phyloP scores from a whole-genome alignment of 352 stramenopile genomes.

The Phytophthora macrochlamydospora region DNA sequence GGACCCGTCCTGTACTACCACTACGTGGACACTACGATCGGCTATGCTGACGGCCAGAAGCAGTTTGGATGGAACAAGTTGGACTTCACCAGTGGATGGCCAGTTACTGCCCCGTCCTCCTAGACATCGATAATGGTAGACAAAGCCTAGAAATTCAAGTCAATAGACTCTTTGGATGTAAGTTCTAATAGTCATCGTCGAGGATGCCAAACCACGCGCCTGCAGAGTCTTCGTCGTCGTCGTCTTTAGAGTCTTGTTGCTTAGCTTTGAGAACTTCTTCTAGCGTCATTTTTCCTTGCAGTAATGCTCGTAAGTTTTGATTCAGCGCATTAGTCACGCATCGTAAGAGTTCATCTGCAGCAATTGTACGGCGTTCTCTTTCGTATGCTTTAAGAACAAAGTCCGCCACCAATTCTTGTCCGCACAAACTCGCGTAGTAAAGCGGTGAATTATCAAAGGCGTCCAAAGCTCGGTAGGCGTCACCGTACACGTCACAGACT shows the following conservation, averaged over 20 bases:
- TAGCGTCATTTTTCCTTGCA: slow-evolving; percentile 39
- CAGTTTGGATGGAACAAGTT: slow-evolving; percentile 63
- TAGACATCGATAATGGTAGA: background rate
- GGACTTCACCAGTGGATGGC: slow-evolving; percentile 51
- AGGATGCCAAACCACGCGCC: slow-evolving; percentile 29
- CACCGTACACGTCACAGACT: slow-evolving; percentile 22
- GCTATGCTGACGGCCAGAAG: slow-evolving; percentile 53
- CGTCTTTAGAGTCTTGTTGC: background rate
- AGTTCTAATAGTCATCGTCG: background rate
- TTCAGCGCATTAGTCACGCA: slow-evolving; percentile 46
- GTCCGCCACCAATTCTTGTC: slow-evolving; percentile 27
- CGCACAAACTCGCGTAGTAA: slow-evolving; percentile 43
- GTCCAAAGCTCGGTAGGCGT: slow-evolving; percentile 31
- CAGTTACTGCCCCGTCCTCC: slow-evolving; percentile 11
- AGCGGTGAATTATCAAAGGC: slow-evolving; percentile 42
- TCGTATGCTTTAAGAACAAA: slow-evolving; percentile 35
- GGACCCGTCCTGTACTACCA: slow-evolving; percentile 29
- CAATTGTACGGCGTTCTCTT: slow-evolving; percentile 10
- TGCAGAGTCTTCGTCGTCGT: slow-evolving; percentile 12
- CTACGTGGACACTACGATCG: slow-evolving; percentile 42
- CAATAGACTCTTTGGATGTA: background rate
- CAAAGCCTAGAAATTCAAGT: background rate
- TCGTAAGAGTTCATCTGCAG: slow-evolving; percentile 33
- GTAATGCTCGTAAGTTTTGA: slow-evolving; percentile 19
- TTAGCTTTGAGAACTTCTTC: slow-evolving; percentile 28